Conservation (phyloP, 129 eudicot species). For the Chrysanthemum makinoi region DNA sequence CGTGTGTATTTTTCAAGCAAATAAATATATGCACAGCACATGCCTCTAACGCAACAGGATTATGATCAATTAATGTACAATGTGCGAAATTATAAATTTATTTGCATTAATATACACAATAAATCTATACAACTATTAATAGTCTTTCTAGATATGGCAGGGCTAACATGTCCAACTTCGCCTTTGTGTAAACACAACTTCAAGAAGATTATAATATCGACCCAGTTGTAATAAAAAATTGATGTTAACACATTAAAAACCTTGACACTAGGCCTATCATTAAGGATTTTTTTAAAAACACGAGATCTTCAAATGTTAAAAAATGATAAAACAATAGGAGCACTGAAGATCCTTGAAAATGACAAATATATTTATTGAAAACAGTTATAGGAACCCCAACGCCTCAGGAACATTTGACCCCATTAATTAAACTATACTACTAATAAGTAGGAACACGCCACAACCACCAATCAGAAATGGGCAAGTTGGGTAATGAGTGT, state of each 20-base stretch:
- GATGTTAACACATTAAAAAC: background rate
- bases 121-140: constrained; percentile 17
- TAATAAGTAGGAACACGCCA: too few relatives aligned
- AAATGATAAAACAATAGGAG: background rate
- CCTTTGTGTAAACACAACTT: constrained; percentile 19
- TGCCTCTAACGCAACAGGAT: constrained; percentile 12
- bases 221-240: constrained; percentile 6
- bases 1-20: constrained; percentile 28
- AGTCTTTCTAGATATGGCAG: background rate
- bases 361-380: too few relatives aligned
- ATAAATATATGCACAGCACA: constrained; percentile 31
- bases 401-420: too few relatives aligned
- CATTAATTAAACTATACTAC: too few relatives aligned
- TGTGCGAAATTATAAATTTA: background rate
- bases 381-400: too few relatives aligned
- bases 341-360: too few relatives aligned
- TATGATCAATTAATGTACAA: constrained; percentile 18
- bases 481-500: too few relatives aligned
- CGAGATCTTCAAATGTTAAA: background rate
- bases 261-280: background rate
- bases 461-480: too few relatives aligned
- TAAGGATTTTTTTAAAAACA: background rate
- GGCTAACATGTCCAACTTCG: constrained; percentile 20
- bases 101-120: background rate
- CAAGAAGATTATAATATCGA: constrained; percentile 1